Conservation (phyloP, 306 rosid genomes). For the Prunus kanzakura region DNA sequence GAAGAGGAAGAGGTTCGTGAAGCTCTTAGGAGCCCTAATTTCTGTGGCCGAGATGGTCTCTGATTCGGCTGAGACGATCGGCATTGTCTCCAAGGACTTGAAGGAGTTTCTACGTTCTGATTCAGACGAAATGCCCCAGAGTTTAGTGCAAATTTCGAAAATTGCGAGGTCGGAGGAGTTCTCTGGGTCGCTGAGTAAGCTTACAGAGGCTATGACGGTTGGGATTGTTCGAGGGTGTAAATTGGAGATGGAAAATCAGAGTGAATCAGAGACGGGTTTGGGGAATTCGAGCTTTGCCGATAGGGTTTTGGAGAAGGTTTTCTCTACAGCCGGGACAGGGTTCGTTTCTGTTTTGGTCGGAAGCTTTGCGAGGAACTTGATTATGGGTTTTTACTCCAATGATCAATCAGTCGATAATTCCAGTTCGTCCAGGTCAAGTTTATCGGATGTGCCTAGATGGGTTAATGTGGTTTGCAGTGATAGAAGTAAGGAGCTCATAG, state of each 20-base stretch:
- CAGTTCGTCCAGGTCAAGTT: conserved; percentile 18
- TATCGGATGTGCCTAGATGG: conserved; percentile 50
- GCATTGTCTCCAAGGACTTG: conserved; percentile 58
- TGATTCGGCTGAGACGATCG: conserved; percentile 57
- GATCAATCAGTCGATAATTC: conserved; percentile 17
- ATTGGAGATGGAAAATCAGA: conserved; percentile 20
- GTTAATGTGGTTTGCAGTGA: conserved; percentile 48
- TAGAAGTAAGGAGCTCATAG: conserved; percentile 48
- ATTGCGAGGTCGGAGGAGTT: conserved; percentile 64
- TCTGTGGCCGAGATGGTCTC: conserved; percentile 59
- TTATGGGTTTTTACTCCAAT: conserved; percentile 48
- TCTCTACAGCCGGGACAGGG: conserved; percentile 78
- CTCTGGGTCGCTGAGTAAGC: conserved; percentile 38
- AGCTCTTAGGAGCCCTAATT: conserved; percentile 55
- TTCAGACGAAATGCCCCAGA: conserved; percentile 74
- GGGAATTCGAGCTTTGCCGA: conserved; percentile 37
- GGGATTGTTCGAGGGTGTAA: conserved; percentile 56
- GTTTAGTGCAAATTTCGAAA: conserved; percentile 74
- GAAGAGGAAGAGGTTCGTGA: conserved; percentile 44
- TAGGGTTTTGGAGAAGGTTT: conserved; percentile 47
- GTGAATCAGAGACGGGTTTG: conserved; percentile 12
- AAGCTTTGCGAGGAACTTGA: conserved; percentile 84
- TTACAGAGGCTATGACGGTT: conserved; percentile 53
- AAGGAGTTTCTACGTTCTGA: conserved; percentile 62
- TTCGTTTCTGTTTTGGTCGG: conserved; percentile 87